Percentiles rank a stretch among this genome's conserved stretches.
These are phyloP conservation scores for Nigrograna mackinnonii DNA, from an alignment of 2,329 filamentous ascomycete genomes.

Conservation along the genomic window DNA sequence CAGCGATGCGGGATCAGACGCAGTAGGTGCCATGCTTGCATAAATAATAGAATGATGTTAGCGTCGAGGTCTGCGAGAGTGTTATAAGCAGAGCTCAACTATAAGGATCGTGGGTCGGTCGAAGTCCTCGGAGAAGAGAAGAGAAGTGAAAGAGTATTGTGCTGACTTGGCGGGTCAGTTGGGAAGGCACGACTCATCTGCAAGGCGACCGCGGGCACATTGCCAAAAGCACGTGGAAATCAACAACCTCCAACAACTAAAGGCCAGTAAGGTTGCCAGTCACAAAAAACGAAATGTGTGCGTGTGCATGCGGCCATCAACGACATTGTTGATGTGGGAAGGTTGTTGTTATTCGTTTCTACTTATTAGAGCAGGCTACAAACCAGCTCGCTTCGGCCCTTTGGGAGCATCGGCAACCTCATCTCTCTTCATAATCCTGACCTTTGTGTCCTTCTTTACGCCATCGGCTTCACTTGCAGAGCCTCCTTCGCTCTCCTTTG, in stretches of 20 bases:
- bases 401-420: conserved; percentile 39
- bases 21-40: too few relatives aligned
- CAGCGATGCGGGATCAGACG: conserved; percentile 25
- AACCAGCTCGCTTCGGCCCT: conserved; percentile 35
- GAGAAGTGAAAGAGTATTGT: too few relatives aligned
- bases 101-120: too few relatives aligned
- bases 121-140: too few relatives aligned
- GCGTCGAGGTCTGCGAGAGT: neutral
- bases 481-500: conserved; percentile 33
- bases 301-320: neutral
- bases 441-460: conserved; percentile 36
- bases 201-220: too few relatives aligned
- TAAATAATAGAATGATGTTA: too few relatives aligned
- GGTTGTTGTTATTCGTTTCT: conserved; percentile 26
- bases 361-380: conserved; percentile 20
- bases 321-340: neutral
- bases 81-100: too few relatives aligned
- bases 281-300: conserved; percentile 5
- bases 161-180: too few relatives aligned
- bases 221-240: too few relatives aligned
- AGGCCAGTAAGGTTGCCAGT: too few relatives aligned
- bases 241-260: too few relatives aligned
- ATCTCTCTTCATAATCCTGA: conserved; percentile 43
- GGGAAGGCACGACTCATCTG: too few relatives aligned
- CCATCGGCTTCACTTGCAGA: conserved; percentile 20